A percentile compares a stretch with the other conserved stretches of the same genome.
Conservation (phyloP, 345 rosid genomes). For the Salix viminalis region DNA sequence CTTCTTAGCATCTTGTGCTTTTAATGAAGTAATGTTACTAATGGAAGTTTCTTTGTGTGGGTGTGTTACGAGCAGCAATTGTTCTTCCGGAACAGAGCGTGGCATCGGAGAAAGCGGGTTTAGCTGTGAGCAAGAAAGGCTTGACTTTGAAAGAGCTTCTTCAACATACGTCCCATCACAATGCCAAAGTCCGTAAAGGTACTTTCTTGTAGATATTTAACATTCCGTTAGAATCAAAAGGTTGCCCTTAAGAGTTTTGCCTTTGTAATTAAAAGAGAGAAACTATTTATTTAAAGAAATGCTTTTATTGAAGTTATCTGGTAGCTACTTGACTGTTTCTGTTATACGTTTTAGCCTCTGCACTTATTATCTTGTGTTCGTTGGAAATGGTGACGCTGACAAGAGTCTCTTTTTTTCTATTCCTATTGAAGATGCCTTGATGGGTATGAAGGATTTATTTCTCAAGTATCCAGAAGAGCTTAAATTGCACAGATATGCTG, state of each 20-base stretch:
- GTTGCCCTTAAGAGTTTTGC: background rate
- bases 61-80: slow-evolving; percentile 51
- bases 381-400: background rate
- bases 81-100: slow-evolving; percentile 88
- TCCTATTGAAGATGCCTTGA: slow-evolving; percentile 59
- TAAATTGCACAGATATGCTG: slow-evolving; percentile 48
- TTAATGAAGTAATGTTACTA: background rate
- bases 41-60: background rate
- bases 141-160: slow-evolving; percentile 81
- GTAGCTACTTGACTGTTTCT: background rate
- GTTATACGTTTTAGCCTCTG: background rate
- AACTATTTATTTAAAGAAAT: too few relatives aligned
- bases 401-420: slow-evolving; percentile 4
- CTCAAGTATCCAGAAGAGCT: slow-evolving; percentile 61
- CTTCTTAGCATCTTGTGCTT: background rate
- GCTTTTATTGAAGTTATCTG: background rate
- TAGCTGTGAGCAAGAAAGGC: slow-evolving; percentile 88
- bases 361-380: background rate
- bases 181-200: slow-evolving; percentile 81
- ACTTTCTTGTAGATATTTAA: background rate
- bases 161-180: slow-evolving; percentile 76
- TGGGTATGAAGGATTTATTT: slow-evolving; percentile 67
- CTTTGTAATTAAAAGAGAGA: background rate
- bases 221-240: background rate
- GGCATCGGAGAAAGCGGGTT: slow-evolving; percentile 66